Evolutionary conservation across 345 rosid genomes (phyloP).

Genomic region (Aquilaria sinensis): DNA sequence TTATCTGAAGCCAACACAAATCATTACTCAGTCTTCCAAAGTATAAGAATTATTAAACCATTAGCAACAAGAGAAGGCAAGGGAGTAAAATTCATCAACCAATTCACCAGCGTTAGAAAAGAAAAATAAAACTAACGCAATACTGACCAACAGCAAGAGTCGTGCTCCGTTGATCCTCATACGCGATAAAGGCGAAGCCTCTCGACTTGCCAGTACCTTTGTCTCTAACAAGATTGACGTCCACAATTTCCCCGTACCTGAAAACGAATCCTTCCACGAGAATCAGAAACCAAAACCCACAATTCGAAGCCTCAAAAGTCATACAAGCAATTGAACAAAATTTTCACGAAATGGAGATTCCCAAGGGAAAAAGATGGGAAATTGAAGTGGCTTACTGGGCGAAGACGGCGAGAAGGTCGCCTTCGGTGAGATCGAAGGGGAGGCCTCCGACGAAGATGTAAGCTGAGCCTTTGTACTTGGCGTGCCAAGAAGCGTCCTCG

Average conservation of each 20-base stretch:
- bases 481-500: conserved; percentile 91
- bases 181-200: conserved; percentile 87
- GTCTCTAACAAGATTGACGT: conserved; percentile 85
- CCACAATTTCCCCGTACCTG: conserved; percentile 89
- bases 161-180: conserved; percentile 95
- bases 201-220: conserved; percentile 88
- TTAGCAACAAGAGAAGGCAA: background rate
- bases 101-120: too few species aligned
- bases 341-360: background rate
- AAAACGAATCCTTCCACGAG: conserved; percentile 3
- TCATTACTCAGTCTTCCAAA: background rate
- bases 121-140: conserved; percentile 5
- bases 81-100: background rate
- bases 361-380: background rate
- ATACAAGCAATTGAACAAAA: background rate
- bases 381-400: conserved; percentile 48
- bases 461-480: conserved; percentile 85
- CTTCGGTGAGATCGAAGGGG: conserved; percentile 92
- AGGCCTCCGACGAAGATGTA: conserved; percentile 78
- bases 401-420: conserved; percentile 92
- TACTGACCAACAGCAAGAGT: conserved; percentile 83
- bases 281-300: background rate
- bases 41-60: background rate
- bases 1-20: conserved; percentile 47
- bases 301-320: background rate